Base-by-base conservation (phyloP, 2,329 filamentous ascomycete species). In the Plenodomus biglobosus region DNA sequence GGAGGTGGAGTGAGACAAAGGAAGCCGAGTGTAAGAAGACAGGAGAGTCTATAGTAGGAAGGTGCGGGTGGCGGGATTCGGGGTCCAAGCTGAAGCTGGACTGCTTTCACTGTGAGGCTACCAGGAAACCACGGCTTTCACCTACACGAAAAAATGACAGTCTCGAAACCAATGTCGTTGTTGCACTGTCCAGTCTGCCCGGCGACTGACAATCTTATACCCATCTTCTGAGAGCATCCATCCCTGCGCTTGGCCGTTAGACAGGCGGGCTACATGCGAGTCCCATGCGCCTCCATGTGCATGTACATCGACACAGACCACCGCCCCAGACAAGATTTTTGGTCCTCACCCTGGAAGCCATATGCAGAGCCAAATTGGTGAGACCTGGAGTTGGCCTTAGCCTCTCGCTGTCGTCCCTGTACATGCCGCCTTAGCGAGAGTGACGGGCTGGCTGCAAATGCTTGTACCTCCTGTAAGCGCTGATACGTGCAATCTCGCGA, bases 291-390 rank as follows among this genome's bases (percentile, higher is more conserved):
- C 58, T 50, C 61, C 61, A 59, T 59, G 49, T 64, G 57, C 56
- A 66, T 63, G 65, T 59, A 59, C 46, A 44, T 54, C 45, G 51
- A 54, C 59, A 60, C 58, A 56, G 58, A 50, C 59, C 56, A 47
- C 42, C 36, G 50, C 50, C 52, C 48, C 50, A n/a, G 58, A 56
- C 56, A 50, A 45, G 40, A 51, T 40, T 45, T 42, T 19, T 43
- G 44, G 38, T 38, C 48, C 49, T 50, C 35, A 59, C 49, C 62
- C 56, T 56, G 50, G 56, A 59, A 62, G 59, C 61, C 53, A 63
- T 48, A 48, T 65, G 64, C 61, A 64, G 35, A 55, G 54, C 54
- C 58, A 62, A 59, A 63, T 63, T 66, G 59, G 52, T 65, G 62
- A 63, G 55, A 64, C 62, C 52, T 56, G 48, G 57, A 47, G 56